Conservation (phyloP, 1,284 basidiomycete species). For the Irpex lacteus region DNA sequence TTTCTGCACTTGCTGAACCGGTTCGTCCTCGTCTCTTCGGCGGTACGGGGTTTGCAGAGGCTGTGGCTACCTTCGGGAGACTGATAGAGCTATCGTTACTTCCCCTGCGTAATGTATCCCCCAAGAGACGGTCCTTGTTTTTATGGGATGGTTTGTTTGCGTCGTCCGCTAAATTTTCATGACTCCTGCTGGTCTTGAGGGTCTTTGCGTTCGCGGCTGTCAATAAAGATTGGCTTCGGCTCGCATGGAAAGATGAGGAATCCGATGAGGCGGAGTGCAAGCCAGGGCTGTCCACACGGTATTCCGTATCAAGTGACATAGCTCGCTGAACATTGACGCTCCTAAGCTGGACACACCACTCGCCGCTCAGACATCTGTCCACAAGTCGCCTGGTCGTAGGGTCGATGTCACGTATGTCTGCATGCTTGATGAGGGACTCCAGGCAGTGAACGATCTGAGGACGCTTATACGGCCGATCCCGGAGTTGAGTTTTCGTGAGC, state of each 20-base stretch:
- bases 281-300: constrained; percentile 38
- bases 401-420: constrained; percentile 78
- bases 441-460: constrained; percentile 84
- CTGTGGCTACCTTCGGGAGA: constrained; percentile 40
- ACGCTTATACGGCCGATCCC: constrained; percentile 85
- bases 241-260: constrained; percentile 17
- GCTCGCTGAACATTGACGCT: constrained; percentile 31
- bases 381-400: constrained; percentile 89
- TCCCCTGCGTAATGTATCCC: constrained; percentile 25
- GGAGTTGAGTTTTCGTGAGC: constrained; percentile 91
- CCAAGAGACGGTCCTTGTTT: constrained; percentile 4
- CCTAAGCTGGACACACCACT: constrained; percentile 79
- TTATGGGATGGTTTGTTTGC: constrained; percentile 38
- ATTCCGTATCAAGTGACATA: constrained; percentile 15
- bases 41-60: constrained; percentile 11
- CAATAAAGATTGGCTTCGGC: constrained; percentile 14
- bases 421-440: constrained; percentile 74
- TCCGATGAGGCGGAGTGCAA: constrained; percentile 39
- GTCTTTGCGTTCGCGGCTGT: constrained; percentile 33
- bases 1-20: constrained; percentile 32
- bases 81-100: constrained; percentile 54
- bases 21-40: constrained; percentile 29
- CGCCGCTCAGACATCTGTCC: constrained; percentile 84
- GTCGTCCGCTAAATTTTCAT: constrained; percentile 46
- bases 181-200: constrained; percentile 61